These are phyloP conservation scores for Fusarium sp. DNA, from an alignment of 2,329 filamentous ascomycete species.

Conservation along the genomic window DNA sequence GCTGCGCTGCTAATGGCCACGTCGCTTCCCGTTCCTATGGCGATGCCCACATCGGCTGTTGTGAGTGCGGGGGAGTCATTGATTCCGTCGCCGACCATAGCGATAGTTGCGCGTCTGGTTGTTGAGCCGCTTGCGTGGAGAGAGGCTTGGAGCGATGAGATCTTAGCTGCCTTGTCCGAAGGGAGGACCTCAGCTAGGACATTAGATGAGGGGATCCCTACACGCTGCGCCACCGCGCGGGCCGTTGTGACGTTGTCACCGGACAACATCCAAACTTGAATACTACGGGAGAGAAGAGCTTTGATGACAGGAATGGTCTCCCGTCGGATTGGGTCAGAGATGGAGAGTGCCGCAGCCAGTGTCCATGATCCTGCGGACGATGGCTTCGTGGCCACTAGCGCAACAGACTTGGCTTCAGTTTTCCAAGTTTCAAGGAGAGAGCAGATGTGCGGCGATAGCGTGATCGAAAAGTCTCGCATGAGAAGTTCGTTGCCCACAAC, in stretches of 20 bases:
- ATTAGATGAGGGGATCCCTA: conserved; percentile 80
- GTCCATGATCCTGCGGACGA: conserved; percentile 54
- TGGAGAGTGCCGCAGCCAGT: conserved; percentile 77
- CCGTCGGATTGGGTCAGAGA: conserved; percentile 83
- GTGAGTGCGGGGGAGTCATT: conserved; percentile 89
- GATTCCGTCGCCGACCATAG: conserved; percentile 91
- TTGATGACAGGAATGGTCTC: conserved; percentile 76
- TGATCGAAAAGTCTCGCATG: conserved; percentile 66
- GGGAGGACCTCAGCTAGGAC: conserved; percentile 91
- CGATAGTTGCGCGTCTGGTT: conserved; percentile 68
- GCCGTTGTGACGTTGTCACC: conserved; percentile 93
- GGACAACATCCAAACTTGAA: conserved; percentile 91
- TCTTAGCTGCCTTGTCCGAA: conserved; percentile 81
- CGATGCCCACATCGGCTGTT: conserved; percentile 85
- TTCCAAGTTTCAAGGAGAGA: conserved; percentile 69
- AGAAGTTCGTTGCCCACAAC: conserved; percentile 80
- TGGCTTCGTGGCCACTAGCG: conserved; percentile 65
- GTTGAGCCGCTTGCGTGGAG: conserved; percentile 55
- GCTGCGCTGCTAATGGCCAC: conserved; percentile 85
- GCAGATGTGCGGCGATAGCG: conserved; percentile 54
- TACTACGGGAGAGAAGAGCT: conserved; percentile 73
- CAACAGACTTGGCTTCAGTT: conserved; percentile 72
- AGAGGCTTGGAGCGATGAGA: conserved; percentile 71
- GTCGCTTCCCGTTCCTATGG: conserved; percentile 86
- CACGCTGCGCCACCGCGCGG: conserved; percentile 77